Conservation (phyloP, 1,284 basidiomycete species). For the Fomitopsis pinicola region DNA sequence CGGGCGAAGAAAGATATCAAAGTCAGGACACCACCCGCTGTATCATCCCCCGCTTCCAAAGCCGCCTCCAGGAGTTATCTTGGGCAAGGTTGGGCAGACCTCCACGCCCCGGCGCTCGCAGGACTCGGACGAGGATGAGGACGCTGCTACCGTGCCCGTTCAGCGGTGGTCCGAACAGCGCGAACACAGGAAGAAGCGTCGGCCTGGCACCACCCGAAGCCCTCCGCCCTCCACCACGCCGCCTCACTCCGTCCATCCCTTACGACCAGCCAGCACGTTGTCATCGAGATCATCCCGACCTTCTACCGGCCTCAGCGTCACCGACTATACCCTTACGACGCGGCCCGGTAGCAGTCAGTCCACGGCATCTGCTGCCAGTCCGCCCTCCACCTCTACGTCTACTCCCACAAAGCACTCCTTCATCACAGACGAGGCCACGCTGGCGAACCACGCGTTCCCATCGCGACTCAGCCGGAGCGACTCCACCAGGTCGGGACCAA, state of each 20-base stretch:
- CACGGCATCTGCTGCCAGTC: background rate
- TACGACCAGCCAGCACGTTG: slow-evolving; percentile 4
- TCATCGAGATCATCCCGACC: background rate
- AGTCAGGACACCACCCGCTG: slow-evolving; percentile 50
- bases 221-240: slow-evolving; percentile 9
- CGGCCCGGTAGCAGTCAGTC: background rate
- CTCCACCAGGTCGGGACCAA: background rate
- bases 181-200: slow-evolving; percentile 9
- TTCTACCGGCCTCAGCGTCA: background rate
- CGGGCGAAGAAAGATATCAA: slow-evolving; percentile 45
- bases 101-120: slow-evolving; percentile 30
- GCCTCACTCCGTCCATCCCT: slow-evolving; percentile 3
- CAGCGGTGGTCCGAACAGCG: slow-evolving; percentile 11
- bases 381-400: background rate
- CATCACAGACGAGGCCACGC: background rate
- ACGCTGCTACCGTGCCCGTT: slow-evolving; percentile 21
- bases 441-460: background rate
- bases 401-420: background rate
- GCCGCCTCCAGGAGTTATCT: slow-evolving; percentile 73
- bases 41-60: slow-evolving; percentile 77
- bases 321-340: background rate
- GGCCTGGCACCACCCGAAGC: slow-evolving; percentile 11
- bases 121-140: slow-evolving; percentile 47
- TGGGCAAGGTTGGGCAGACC: slow-evolving; percentile 57
- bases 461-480: background rate